These are phyloP conservation scores for Funneliformis caledonium DNA, from an alignment of 371 early-diverging fungal species.

Conservation along the genomic window DNA sequence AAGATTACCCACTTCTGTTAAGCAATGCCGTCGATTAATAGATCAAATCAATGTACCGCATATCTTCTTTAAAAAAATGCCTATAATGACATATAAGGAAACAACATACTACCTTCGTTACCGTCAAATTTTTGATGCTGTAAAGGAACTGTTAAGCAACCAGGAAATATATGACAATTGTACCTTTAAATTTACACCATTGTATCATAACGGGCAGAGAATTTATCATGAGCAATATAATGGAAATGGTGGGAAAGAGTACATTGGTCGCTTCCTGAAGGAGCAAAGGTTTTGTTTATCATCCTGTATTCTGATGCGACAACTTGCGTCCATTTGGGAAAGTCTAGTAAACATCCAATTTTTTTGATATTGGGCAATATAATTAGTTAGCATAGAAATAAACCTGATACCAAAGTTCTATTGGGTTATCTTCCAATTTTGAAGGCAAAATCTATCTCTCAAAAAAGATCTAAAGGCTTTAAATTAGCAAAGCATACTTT, in stretches of 20 bases:
- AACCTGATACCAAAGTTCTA: background rate
- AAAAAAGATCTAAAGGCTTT: too few relatives aligned
- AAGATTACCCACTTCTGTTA: background rate
- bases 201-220: too few relatives aligned
- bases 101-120: background rate
- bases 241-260: slow-evolving; percentile 6
- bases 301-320: slow-evolving; percentile 10
- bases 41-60: background rate
- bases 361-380: slow-evolving; percentile 23
- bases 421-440: background rate
- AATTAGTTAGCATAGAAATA: background rate
- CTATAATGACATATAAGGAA: background rate
- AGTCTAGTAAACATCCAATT: slow-evolving; percentile 4
- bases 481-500: too few relatives aligned
- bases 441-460: too few relatives aligned
- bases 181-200: too few relatives aligned
- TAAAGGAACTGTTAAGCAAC: too few relatives aligned
- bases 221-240: too few relatives aligned
- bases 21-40: background rate
- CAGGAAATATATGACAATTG: too few relatives aligned
- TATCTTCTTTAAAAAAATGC: background rate
- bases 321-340: background rate
- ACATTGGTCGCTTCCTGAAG: background rate
- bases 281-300: background rate
- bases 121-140: background rate